Conservation (phyloP, 768 basidiomycete species). For the Boletus vinaceobasis region DNA sequence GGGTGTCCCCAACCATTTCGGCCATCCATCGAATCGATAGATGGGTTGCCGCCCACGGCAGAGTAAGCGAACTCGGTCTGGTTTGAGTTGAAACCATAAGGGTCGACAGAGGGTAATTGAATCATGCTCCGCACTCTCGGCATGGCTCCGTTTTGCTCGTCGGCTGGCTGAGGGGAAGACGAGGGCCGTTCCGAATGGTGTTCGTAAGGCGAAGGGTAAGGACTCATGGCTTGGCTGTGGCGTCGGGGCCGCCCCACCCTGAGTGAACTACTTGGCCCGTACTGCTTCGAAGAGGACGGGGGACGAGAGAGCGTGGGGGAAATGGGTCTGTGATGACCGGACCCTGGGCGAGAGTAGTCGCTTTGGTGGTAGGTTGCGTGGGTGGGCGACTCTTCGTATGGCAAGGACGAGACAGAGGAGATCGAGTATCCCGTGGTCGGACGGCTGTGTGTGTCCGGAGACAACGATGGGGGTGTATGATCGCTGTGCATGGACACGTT, state of each 20-base stretch:
- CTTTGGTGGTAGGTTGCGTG: slow-evolving; percentile 37
- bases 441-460: slow-evolving; percentile 69
- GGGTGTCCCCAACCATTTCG: slow-evolving; percentile 42
- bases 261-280: slow-evolving; percentile 47
- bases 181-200: slow-evolving; percentile 65
- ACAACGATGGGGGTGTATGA: slow-evolving; percentile 66
- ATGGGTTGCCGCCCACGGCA: slow-evolving; percentile 47
- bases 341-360: slow-evolving; percentile 72
- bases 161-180: slow-evolving; percentile 67
- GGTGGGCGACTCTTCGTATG: slow-evolving; percentile 57
- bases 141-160: slow-evolving; percentile 43
- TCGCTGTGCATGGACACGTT: slow-evolving; percentile 65
- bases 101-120: slow-evolving; percentile 69
- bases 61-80: slow-evolving; percentile 83
- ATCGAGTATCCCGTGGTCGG: slow-evolving; percentile 86
- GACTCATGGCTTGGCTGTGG: slow-evolving; percentile 84
- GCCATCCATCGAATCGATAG: slow-evolving; percentile 38
- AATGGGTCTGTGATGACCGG: slow-evolving; percentile 61
- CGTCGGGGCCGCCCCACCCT: slow-evolving; percentile 71
- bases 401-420: slow-evolving; percentile 73
- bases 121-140: slow-evolving; percentile 85
- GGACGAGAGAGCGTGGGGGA: slow-evolving; percentile 70
- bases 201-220: slow-evolving; percentile 82
- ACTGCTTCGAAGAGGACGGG: slow-evolving; percentile 60
- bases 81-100: slow-evolving; percentile 58